phyloP scores from a whole-genome alignment of 805 yeast genomes.

The Candida maltosa region DNA sequence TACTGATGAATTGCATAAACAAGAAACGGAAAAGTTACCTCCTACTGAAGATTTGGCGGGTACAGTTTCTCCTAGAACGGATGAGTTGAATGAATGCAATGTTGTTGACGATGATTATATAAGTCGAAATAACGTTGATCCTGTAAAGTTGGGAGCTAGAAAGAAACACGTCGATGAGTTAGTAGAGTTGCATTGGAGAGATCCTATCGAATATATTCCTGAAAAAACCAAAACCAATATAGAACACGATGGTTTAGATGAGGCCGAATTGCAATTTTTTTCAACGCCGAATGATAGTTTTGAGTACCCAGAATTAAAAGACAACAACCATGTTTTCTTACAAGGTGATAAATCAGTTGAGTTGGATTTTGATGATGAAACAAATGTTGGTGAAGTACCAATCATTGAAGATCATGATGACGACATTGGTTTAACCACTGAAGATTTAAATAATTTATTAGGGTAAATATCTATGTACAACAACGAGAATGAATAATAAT shows the following conservation, averaged over 20 bases:
- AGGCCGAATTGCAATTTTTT: slow-evolving; percentile 20
- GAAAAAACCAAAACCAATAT: slow-evolving; percentile 11
- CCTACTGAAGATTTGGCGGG: slow-evolving; percentile 6
- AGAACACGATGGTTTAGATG: slow-evolving; percentile 38
- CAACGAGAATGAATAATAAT: slow-evolving; percentile 10
- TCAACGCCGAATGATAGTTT: slow-evolving; percentile 17
- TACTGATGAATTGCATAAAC: slow-evolving; percentile 9
- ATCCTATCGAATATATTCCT: slow-evolving; percentile 6
- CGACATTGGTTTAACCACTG: slow-evolving; percentile 25
- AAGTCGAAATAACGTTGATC: slow-evolving; percentile 21
- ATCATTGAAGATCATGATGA: slow-evolving; percentile 1
- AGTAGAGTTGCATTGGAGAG: slow-evolving; percentile 5
- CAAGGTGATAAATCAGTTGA: slow-evolving; percentile 6
- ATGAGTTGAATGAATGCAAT: slow-evolving; percentile 19
- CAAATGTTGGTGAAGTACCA: slow-evolving; percentile 2
- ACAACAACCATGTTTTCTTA: slow-evolving; percentile 7
- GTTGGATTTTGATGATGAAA: slow-evolving; percentile 8
- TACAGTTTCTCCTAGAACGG: slow-evolving; percentile 16
- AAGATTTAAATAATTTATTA: slow-evolving; percentile 34
- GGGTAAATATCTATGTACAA: slow-evolving; percentile 17
- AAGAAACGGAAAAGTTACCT: slow-evolving; percentile 3
- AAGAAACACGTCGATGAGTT: slow-evolving; percentile 1
- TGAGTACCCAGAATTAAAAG: slow-evolving; percentile 11
- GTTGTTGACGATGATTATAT: slow-evolving; percentile 7
- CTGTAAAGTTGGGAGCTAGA: slow-evolving; percentile 16